Base-by-base conservation (phyloP, 2,329 filamentous ascomycete species). In the Zymoseptoria passerinii region DNA sequence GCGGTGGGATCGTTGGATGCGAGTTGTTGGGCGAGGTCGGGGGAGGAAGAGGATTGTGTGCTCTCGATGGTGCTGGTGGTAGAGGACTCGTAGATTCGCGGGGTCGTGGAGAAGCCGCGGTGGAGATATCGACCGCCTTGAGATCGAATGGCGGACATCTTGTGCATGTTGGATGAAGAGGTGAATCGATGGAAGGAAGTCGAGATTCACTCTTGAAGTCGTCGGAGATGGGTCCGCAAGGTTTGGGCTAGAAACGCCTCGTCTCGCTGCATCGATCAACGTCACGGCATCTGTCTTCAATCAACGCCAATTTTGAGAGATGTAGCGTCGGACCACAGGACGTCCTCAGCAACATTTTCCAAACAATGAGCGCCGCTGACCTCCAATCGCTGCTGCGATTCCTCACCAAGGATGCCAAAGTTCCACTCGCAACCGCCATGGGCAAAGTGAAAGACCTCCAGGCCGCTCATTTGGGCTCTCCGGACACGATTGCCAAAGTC, bases 401-500 rank as follows among this genome's bases (percentile, higher is more conserved):
- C 62, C 72, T 85, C 23, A 80, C 79, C 1, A 78, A 82, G 70
- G 81, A 85, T 64, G 77, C 77, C 28, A 83, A 82, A 66, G 63
- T 85, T 0, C 79, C 82, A 2, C 72, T 85, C 4, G 77, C 78
- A 3, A 71, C 74, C 28, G 82, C 81, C 9, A 80, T 85, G 69
- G 67, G 74, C 56, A 83, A 83, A 66, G 74, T 81, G 56, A 79
- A 79, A 61, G 75, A 77, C n/a, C 74, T 85, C 8, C 78, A 82
- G 66, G 73, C 74, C 55, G 77, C 76, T 20, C 72, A 75, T 57
- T 71, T 84, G 20, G 61, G 56, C 60, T 78, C 75, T 53, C 67
- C 76, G 29, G 75, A 80, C 23, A 69, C 74, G 28, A 74, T 85
- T 13, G 73, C 81, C 10, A 81, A 80, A 64, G 70, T 76, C 19